Evolutionary conservation across 2,329 filamentous ascomycete genomes (phyloP).

Genomic region (Ceratocystis cacaofunesta): DNA sequence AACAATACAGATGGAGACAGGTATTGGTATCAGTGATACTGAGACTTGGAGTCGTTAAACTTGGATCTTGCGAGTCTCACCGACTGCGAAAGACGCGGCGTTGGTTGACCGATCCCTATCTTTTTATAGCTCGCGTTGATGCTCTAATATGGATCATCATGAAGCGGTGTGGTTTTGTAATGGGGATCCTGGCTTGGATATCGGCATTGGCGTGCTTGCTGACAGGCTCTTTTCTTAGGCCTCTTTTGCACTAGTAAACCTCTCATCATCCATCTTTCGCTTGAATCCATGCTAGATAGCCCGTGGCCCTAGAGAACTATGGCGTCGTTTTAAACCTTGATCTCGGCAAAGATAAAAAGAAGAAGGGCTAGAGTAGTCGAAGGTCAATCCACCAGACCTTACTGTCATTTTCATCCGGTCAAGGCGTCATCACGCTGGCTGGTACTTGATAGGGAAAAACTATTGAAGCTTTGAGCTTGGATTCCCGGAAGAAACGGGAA

Average conservation of each 20-base stretch:
- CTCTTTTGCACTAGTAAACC: neutral
- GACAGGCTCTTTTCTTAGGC: neutral
- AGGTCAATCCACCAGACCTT: neutral
- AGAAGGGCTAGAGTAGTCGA: too few relatives aligned
- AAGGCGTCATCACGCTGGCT: neutral
- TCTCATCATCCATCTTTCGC: too few relatives aligned
- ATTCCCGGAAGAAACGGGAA: neutral
- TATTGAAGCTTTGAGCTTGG: neutral
- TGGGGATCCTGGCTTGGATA: slow-evolving; percentile 1
- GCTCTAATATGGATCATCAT: neutral
- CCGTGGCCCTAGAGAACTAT: neutral
- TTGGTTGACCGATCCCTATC: neutral
- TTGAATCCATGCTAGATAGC: too few relatives aligned
- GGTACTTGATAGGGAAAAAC: neutral
- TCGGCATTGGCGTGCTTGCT: too few relatives aligned
- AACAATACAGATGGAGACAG: neutral
- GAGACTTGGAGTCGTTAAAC: neutral
- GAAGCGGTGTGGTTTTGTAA: neutral
- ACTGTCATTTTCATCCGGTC: neutral
- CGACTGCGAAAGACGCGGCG: neutral
- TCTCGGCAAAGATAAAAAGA: neutral
- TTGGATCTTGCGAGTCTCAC: neutral
- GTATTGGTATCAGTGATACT: neutral
- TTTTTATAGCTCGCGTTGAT: neutral
- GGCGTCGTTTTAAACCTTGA: neutral